phyloP scores from a whole-genome alignment of 163 green algal species.

The Chlamydomonas reinhardtii region DNA sequence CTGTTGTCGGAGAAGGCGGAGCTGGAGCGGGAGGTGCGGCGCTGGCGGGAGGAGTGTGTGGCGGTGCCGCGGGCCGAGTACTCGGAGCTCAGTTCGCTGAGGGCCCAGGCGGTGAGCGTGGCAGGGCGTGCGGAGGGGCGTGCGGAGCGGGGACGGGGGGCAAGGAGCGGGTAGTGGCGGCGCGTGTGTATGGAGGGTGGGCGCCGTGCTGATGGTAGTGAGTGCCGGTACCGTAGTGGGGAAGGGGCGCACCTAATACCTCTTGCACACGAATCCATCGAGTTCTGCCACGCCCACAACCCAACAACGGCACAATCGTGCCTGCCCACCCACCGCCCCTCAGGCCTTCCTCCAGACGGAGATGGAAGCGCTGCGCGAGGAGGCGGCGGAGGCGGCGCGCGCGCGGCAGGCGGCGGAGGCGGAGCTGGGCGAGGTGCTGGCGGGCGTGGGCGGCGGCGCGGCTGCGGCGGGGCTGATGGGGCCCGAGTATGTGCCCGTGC shows the following conservation, averaged over 20 bases:
- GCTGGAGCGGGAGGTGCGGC: conserved; percentile 15
- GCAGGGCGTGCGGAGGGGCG: not conserved
- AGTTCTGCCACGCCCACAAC: no score
- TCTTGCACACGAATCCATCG: no score
- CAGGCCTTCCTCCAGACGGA: conserved; percentile 26
- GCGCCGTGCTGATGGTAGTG: no score
- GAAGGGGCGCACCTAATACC: no score
- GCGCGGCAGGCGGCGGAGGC: conserved; percentile 13
- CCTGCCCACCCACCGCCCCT: not conserved
- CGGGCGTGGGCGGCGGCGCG: not conserved
- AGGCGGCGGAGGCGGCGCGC: conserved; percentile 16
- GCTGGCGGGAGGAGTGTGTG: conserved; percentile 11
- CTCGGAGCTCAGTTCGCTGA: not conserved
- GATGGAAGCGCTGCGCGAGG: conserved; percentile 7
- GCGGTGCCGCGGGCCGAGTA: conserved; percentile 38
- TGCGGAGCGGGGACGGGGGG: not conserved
- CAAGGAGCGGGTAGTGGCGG: not conserved
- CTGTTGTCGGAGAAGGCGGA: conserved; percentile 37
- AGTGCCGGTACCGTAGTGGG: no score
- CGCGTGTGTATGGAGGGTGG: not conserved
- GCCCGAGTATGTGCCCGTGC: not conserved
- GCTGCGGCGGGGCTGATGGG: not conserved
- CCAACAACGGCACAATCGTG: no score
- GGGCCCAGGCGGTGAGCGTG: conserved; percentile 6
- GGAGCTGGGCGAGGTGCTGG: not conserved